Evolutionary conservation across 2,329 filamentous ascomycete genomes (phyloP).

Genomic region (Podosphaera aphanis): DNA sequence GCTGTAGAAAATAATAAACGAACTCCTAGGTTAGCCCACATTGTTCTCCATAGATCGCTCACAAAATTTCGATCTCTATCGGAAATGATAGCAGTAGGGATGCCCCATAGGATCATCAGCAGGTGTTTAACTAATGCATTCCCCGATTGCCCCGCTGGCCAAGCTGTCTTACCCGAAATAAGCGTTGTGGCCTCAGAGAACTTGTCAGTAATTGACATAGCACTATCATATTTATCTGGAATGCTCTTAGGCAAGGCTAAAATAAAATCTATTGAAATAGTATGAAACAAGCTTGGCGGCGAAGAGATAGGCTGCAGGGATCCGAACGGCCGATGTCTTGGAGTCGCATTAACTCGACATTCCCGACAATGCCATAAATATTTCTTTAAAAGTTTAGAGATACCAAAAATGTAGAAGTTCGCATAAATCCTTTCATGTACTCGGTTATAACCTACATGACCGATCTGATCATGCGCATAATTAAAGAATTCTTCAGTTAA

Average conservation of each 20-base stretch:
- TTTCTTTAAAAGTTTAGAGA: not conserved
- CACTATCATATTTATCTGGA: not conserved
- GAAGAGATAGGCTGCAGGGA: not conserved
- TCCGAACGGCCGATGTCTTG: not conserved
- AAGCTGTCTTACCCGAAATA: not conserved
- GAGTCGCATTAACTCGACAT: not conserved
- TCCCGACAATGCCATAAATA: not conserved
- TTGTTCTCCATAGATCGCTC: not conserved
- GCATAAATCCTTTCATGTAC: not conserved
- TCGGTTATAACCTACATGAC: not conserved
- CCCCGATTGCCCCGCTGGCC: not conserved
- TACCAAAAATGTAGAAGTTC: not conserved
- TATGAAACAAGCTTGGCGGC: not conserved
- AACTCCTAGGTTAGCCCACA: not conserved
- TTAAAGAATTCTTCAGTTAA: not conserved
- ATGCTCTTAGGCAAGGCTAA: not conserved
- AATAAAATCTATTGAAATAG: not conserved
- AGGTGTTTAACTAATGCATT: not conserved
- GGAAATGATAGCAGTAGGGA: not conserved
- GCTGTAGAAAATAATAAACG: not conserved
- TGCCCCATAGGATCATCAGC: not conserved
- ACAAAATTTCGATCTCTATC: constrained; percentile 1
- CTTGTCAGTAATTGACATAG: not conserved
- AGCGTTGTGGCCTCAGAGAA: not conserved
- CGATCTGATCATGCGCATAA: not conserved